A percentile compares a stretch with the other conserved stretches of the same genome.
Conservation (phyloP, 2,329 filamentous ascomycete genomes). For the Capronia coronata region DNA sequence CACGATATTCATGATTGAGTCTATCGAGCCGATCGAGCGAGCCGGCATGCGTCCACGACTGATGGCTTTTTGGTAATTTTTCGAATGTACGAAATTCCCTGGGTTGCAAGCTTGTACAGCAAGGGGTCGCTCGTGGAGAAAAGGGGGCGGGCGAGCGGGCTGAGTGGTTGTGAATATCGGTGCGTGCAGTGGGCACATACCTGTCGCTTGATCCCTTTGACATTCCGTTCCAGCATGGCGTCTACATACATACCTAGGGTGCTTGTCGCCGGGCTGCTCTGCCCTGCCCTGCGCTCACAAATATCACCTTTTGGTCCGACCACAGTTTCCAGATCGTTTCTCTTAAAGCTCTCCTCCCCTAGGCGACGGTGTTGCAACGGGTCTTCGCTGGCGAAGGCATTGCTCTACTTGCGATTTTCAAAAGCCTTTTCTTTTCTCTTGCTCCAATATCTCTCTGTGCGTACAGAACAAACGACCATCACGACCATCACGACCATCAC, state of each 20-base stretch:
- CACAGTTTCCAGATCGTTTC: no score
- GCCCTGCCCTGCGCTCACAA: background rate
- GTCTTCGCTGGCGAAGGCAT: background rate
- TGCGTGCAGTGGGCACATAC: constrained; percentile 13
- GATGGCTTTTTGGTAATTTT: no score
- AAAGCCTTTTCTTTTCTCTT: background rate
- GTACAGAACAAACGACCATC: no score
- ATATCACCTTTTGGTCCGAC: no score
- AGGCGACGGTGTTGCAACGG: no score
- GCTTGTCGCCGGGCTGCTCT: background rate
- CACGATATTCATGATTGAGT: background rate
- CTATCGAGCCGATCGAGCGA: background rate
- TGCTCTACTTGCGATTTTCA: no score
- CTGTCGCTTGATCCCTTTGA: constrained; percentile 2
- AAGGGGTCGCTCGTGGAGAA: background rate
- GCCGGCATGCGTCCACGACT: no score
- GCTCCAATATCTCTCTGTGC: no score
- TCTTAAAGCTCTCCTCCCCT: no score
- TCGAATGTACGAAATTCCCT: background rate
- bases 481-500: no score
- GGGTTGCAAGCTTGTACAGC: background rate
- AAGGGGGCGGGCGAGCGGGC: background rate
- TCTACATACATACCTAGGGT: no score
- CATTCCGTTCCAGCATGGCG: constrained; percentile 11
- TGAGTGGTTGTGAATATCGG: no score